Conservation (phyloP, 352 stramenopile genomes). For the Pythium rhizo-oryzae region DNA sequence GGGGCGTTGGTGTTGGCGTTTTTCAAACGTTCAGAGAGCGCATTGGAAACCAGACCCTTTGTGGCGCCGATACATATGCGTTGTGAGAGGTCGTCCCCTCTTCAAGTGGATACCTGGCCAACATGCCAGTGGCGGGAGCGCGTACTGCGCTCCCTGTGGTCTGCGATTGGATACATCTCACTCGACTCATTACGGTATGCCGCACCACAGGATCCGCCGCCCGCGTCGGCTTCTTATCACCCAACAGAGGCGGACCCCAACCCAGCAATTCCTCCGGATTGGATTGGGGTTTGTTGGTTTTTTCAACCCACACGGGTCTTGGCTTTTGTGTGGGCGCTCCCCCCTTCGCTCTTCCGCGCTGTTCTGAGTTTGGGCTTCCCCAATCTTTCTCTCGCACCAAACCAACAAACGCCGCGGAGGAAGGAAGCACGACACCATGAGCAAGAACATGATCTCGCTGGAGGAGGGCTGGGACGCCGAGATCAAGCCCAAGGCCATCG, state of each 20-base stretch:
- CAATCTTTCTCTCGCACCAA: constrained; percentile 15
- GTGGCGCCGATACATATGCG: background rate
- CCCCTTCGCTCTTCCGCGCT: constrained; percentile 4
- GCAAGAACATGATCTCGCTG: constrained; percentile 84
- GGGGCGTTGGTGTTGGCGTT: background rate
- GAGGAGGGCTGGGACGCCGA: constrained; percentile 88
- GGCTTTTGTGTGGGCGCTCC: too few species aligned
- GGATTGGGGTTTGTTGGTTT: constrained; percentile 4
- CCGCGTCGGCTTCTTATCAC: background rate
- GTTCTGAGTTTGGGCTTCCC: constrained; percentile 21
- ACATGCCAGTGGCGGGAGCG: background rate
- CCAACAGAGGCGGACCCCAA: background rate
- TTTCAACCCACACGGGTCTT: constrained; percentile 17
- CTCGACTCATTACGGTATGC: constrained; percentile 9
- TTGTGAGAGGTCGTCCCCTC: background rate
- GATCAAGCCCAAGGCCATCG: constrained; percentile 90
- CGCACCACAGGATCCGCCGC: background rate
- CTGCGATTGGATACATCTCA: background rate
- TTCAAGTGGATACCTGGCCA: background rate
- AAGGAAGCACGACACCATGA: constrained; percentile 42
- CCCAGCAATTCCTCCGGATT: background rate
- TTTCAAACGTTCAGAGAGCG: constrained; percentile 20
- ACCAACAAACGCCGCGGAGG: background rate
- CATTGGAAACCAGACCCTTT: background rate
- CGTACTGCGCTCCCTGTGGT: background rate